Percentiles rank a stretch among this genome's conserved stretches.
Evolutionary conservation across 306 rosid species (phyloP).

Genomic region (Argentina anserina): DNA sequence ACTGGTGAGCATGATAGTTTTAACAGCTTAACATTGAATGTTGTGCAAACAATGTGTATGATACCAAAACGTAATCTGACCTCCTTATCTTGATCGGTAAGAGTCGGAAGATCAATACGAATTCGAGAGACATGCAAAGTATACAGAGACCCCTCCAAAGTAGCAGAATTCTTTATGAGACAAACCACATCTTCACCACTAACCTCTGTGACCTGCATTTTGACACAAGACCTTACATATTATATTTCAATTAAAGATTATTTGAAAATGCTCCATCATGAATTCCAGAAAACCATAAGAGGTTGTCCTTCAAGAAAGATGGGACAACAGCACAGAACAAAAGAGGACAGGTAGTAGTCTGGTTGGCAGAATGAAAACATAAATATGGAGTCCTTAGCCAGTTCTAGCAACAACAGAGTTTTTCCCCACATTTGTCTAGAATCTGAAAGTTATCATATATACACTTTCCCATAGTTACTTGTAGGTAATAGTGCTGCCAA

Average conservation of each 20-base stretch:
- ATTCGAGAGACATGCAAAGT: constrained; percentile 50
- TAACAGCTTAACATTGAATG: not conserved
- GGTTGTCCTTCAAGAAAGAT: constrained; percentile 1
- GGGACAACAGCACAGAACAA: not conserved
- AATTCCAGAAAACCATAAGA: not conserved
- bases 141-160: constrained; percentile 44
- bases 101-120: constrained; percentile 51
- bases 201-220: constrained; percentile 46
- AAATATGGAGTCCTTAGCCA: not conserved
- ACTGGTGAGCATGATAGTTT: not conserved
- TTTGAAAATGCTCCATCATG: not conserved
- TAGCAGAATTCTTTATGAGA: constrained; percentile 45
- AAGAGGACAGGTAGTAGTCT: too few species aligned
- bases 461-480: not conserved
- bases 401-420: not conserved
- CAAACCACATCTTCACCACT: constrained; percentile 48
- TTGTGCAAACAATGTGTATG: not conserved
- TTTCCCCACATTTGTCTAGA: not conserved
- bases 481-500: not conserved
- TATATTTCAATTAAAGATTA: not conserved
- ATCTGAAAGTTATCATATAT: not conserved
- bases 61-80: constrained; percentile 16
- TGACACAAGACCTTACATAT: not conserved
- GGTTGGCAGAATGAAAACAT: not conserved
- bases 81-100: constrained; percentile 49